These are phyloP conservation scores for Skeletonema tropicum DNA, from an alignment of 108 stramenopile species.

Conservation along the genomic window DNA sequence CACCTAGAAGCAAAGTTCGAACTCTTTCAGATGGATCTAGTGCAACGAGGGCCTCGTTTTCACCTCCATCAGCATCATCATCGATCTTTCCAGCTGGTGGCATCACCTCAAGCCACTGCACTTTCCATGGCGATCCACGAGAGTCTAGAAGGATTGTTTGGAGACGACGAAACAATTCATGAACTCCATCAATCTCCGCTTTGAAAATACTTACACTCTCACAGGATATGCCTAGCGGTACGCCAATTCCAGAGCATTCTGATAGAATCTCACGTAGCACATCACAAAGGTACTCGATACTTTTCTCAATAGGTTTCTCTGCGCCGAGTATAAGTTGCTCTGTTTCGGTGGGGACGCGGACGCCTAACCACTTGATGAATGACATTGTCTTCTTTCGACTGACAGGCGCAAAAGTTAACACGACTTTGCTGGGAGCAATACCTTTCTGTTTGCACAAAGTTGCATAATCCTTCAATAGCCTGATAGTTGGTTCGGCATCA, in stretches of 20 bases:
- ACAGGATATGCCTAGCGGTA: constrained; percentile 59
- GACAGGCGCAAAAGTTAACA: constrained; percentile 68
- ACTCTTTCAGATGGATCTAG: neutral
- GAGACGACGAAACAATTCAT: constrained; percentile 54
- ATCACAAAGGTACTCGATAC: constrained; percentile 49
- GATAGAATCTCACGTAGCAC: constrained; percentile 37
- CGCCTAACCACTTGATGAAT: constrained; percentile 73
- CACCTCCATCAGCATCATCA: neutral
- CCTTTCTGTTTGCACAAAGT: constrained; percentile 47
- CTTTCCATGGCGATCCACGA: constrained; percentile 52
- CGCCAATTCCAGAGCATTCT: constrained; percentile 43
- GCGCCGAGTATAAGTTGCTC: constrained; percentile 48
- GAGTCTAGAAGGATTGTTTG: constrained; percentile 52
- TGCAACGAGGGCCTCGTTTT: neutral
- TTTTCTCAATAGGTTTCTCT: constrained; percentile 37
- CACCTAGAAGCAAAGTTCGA: neutral
- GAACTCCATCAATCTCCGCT: constrained; percentile 67
- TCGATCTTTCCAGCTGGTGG: neutral
- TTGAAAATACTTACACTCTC: constrained; percentile 61
- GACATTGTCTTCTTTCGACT: constrained; percentile 58
- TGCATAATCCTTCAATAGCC: constrained; percentile 61
- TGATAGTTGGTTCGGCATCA: constrained; percentile 60
- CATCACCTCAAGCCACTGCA: constrained; percentile 53
- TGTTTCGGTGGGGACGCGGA: constrained; percentile 54
- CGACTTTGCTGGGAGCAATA: constrained; percentile 51